Conservation (phyloP, 805 yeast species). For the Metschnikowia kofuensis region DNA sequence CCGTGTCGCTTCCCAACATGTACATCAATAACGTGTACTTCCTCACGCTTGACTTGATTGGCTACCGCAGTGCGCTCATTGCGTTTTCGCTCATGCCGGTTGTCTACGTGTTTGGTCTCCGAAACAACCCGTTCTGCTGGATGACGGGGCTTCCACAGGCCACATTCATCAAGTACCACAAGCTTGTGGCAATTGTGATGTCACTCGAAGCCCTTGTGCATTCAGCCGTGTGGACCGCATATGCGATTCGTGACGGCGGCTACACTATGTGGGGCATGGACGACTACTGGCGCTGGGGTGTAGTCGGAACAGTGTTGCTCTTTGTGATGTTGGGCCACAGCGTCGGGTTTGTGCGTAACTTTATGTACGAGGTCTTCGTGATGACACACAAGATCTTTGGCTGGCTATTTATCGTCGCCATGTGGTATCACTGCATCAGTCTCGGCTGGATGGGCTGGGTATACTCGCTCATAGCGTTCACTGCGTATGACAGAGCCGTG, state of each 20-base stretch:
- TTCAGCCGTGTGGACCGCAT: conserved; percentile 18
- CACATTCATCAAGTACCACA: conserved; percentile 16
- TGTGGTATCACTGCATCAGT: conserved; percentile 18
- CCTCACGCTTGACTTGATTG: conserved; percentile 18
- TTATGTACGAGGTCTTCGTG: conserved; percentile 16
- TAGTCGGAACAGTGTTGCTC: conserved; percentile 14
- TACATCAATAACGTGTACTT: conserved; percentile 14
- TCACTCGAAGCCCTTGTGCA: conserved; percentile 17
- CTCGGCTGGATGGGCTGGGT: conserved; percentile 23
- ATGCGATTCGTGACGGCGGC: conserved; percentile 14
- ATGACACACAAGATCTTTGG: conserved; percentile 16
- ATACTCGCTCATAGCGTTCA: conserved; percentile 16
- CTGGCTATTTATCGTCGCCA: conserved; percentile 19
- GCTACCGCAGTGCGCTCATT: conserved; percentile 18
- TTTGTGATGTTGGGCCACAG: conserved; percentile 18
- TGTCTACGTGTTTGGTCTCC: conserved; percentile 17
- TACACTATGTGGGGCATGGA: conserved; percentile 15
- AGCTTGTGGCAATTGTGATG: conserved; percentile 15
- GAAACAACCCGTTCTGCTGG: conserved; percentile 18
- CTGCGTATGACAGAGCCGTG: conserved; percentile 15
- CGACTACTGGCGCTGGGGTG: conserved; percentile 19
- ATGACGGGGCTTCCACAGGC: conserved; percentile 18
- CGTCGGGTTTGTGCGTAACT: conserved; percentile 8
- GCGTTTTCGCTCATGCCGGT: conserved; percentile 20
- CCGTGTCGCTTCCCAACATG: conserved; percentile 16